Base-by-base conservation (phyloP, 73 alveolate genomes). In the Diophrys sp. region DNA sequence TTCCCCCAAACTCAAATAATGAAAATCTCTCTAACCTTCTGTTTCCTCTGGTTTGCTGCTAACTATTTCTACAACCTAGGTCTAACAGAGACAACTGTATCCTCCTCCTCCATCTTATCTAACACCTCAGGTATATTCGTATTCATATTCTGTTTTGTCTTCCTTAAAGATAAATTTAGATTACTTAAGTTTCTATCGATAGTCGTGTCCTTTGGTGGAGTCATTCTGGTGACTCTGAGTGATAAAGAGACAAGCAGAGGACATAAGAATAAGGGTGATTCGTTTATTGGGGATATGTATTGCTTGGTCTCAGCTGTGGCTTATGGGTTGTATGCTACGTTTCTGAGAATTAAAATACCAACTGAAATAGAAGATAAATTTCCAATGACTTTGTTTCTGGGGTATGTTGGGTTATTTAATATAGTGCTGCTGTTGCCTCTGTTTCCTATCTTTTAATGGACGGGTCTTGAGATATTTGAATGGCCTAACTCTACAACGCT, bases 41-140 rank as follows among this genome's bases (percentile, higher is more conserved):
- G 87, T 14, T 27, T 83, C 56, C 26, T 86, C 30, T 86, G 94
- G 94, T 86, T 86, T 31, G 33, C n/a, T 24, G 87, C 94, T 11
- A 86, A 86, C 29, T 86, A 66, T 44, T 86, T 81, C 68, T 86
- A 73, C 83, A 86, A 86, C 54, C 23, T 54, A 23, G 78, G 90
- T 1, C 78, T 86, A 18, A 32, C 54, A 8, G 30, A 66, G 44
- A 86, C 94, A 29, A 26, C 79, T 1, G 75, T 86, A 14, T 56
- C 84, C 27, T 73, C 90, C 0, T 73, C 87, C 1, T 55, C 93
- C 1, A 73, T 85, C 29, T 69, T 85, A n/a, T 70, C 86, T 24
- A 79, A 87, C 32, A 86, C 94, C 2, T 81, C 90, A 18, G 79
- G 85, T 18, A 69, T 86, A 1, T 81, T 80, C 71, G 82, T 87